Evolutionary conservation across 2,329 filamentous ascomycete species (phyloP).

Genomic region (Hypoxylon sp.): DNA sequence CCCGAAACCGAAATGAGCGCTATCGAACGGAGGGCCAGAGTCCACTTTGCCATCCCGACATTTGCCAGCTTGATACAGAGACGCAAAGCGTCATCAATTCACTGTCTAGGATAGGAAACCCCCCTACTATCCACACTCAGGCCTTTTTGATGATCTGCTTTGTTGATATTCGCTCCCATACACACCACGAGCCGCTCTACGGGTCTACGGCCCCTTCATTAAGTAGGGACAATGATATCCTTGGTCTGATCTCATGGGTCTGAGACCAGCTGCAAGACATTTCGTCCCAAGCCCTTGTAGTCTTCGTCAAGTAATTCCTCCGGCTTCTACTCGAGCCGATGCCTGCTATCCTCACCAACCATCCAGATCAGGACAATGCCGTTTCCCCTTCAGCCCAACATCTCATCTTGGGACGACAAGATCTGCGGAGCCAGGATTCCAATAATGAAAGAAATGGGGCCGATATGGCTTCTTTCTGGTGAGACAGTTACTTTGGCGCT

Average conservation of each 20-base stretch:
- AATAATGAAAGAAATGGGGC: constrained; percentile 37
- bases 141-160: constrained; percentile 14
- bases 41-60: constrained; percentile 21
- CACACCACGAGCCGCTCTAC: constrained; percentile 20
- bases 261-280: constrained; percentile 18
- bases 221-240: constrained; percentile 28
- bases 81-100: constrained; percentile 13
- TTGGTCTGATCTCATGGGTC: constrained; percentile 30
- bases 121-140: neutral
- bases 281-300: constrained; percentile 20
- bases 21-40: constrained; percentile 28
- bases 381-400: constrained; percentile 33
- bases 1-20: constrained; percentile 41
- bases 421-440: constrained; percentile 39
- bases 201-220: constrained; percentile 33
- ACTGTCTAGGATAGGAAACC: constrained; percentile 21
- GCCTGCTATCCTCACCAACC: constrained; percentile 7
- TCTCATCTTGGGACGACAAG: constrained; percentile 45
- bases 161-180: constrained; percentile 15
- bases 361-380: constrained; percentile 27
- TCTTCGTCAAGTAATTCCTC: constrained; percentile 23
- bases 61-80: constrained; percentile 23
- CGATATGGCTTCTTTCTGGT: constrained; percentile 36
- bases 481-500: constrained; percentile 43
- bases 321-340: constrained; percentile 41